A percentile compares a stretch with the other conserved stretches of the same genome.
Conservation (phyloP, 768 basidiomycete species). For the Kwoniella newhampshirensis region DNA sequence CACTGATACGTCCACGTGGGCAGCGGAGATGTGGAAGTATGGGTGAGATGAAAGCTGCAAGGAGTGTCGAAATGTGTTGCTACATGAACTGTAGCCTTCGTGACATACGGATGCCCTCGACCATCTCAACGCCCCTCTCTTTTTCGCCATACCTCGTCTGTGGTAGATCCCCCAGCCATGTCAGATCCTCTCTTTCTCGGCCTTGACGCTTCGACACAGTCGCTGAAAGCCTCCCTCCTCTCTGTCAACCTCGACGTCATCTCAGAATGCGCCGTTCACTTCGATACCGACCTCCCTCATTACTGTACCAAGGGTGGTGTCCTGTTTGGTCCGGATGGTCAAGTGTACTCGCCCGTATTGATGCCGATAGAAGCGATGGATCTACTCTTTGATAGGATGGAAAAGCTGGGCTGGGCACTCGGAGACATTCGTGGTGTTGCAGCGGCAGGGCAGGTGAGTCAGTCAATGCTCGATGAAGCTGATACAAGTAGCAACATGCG, state of each 20-base stretch:
- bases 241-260: conserved; percentile 62
- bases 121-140: no score
- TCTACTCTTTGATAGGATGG: conserved; percentile 61
- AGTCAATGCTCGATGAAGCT: conserved; percentile 58
- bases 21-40: no score
- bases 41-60: no score
- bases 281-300: conserved; percentile 73
- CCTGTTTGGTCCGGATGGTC: conserved; percentile 58
- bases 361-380: conserved; percentile 89
- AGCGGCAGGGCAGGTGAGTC: conserved; percentile 39
- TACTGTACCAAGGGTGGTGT: conserved; percentile 51
- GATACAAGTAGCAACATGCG: conserved; percentile 61
- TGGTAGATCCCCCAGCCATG: neutral
- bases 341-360: conserved; percentile 74
- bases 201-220: conserved; percentile 80
- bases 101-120: no score
- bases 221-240: conserved; percentile 66
- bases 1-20: no score
- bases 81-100: no score
- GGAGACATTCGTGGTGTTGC: conserved; percentile 31
- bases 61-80: no score
- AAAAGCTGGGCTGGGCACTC: conserved; percentile 34
- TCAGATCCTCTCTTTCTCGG: conserved; percentile 63
- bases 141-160: no score
- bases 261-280: conserved; percentile 72